Percentiles rank a stretch among this genome's conserved stretches.
Evolutionary conservation across 331 rosid species (phyloP).

Genomic region (Telfairia occidentalis): DNA sequence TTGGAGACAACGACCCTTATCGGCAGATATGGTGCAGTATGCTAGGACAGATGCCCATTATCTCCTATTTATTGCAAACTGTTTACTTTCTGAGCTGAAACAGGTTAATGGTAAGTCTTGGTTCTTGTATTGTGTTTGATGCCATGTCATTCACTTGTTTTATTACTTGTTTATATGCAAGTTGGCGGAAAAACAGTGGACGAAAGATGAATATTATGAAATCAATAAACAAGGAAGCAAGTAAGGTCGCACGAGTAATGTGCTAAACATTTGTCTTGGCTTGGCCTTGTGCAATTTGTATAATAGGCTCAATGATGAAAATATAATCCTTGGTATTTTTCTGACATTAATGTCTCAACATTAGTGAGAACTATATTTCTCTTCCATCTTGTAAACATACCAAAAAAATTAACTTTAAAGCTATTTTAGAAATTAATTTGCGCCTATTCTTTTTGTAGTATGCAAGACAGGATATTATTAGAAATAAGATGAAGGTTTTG

Average conservation of each 20-base stretch:
- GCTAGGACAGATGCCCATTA: constrained; percentile 93
- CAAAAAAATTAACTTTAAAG: neutral
- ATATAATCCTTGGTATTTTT: neutral
- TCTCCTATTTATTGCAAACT: constrained; percentile 62
- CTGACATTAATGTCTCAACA: neutral
- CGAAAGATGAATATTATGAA: neutral
- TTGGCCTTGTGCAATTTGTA: neutral
- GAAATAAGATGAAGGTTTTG: neutral
- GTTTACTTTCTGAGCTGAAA: constrained; percentile 56
- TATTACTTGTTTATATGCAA: constrained; percentile 8
- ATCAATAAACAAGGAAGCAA: neutral
- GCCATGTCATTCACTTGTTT: constrained; percentile 12
- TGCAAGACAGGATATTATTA: neutral
- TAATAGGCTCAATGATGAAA: neutral
- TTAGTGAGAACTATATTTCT: neutral
- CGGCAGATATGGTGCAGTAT: constrained; percentile 70
- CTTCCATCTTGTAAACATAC: neutral
- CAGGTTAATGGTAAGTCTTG: constrained; percentile 50
- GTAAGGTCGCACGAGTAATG: neutral
- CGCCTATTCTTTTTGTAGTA: neutral
- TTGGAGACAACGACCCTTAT: constrained; percentile 91
- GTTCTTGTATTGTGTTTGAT: constrained; percentile 18
- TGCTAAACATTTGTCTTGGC: neutral
- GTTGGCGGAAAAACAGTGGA: neutral
- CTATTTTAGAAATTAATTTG: neutral